These are phyloP conservation scores for Suhomyces faveliae DNA, from an alignment of 805 yeast species.

Conservation along the genomic window DNA sequence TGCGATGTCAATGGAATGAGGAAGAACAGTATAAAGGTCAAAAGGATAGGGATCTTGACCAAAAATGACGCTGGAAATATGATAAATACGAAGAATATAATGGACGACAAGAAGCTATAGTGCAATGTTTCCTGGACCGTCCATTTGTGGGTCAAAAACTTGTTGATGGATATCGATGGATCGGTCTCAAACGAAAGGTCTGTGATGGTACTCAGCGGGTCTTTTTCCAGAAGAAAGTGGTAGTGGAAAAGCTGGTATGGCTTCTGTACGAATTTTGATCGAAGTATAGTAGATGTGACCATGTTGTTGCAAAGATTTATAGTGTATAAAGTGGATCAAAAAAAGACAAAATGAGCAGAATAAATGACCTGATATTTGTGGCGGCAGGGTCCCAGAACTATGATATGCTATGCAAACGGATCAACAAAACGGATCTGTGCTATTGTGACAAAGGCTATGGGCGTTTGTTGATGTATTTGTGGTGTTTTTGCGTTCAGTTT, in stretches of 20 bases:
- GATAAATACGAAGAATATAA: constrained; percentile 57
- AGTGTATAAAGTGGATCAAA: background rate
- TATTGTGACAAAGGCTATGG: too few relatives aligned
- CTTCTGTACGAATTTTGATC: constrained; percentile 29
- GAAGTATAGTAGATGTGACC: constrained; percentile 14
- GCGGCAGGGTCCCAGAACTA: background rate
- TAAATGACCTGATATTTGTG: background rate
- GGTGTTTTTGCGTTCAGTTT: too few relatives aligned
- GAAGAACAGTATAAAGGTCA: constrained; percentile 47
- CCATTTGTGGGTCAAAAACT: constrained; percentile 44
- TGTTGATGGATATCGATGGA: constrained; percentile 40
- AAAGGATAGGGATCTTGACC: constrained; percentile 33
- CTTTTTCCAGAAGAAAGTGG: constrained; percentile 55
- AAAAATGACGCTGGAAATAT: constrained; percentile 56
- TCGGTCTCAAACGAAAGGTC: constrained; percentile 51
- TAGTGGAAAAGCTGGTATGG: constrained; percentile 46
- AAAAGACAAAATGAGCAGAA: background rate
- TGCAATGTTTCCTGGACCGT: constrained; percentile 49
- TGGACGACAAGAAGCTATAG: constrained; percentile 48
- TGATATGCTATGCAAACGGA: constrained; percentile 1
- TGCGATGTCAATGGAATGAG: constrained; percentile 76
- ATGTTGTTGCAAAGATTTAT: background rate
- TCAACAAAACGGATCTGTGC: too few relatives aligned
- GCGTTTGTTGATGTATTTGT: background rate
- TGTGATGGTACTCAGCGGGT: constrained; percentile 47